phyloP scores from a whole-genome alignment of 2,329 filamentous ascomycete species.

The Cladosporium halotolerans region DNA sequence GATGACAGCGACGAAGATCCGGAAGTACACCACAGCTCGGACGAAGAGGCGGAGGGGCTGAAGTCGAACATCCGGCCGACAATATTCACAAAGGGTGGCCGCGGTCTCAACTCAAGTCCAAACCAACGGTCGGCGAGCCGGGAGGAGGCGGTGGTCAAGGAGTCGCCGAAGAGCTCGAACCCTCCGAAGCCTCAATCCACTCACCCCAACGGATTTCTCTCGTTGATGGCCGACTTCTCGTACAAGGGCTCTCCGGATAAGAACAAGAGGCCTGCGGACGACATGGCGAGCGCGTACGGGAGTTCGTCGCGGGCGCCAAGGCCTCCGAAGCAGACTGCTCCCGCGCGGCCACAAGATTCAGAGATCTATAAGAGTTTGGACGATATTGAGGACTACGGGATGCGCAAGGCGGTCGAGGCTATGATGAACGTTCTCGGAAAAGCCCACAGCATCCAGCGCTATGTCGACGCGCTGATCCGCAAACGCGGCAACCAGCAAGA shows the following conservation, averaged over 20 bases:
- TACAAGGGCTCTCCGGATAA: constrained; percentile 16
- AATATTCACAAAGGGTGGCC: constrained; percentile 44
- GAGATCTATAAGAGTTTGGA: constrained; percentile 39
- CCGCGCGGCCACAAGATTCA: constrained; percentile 26
- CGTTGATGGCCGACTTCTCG: constrained; percentile 20
- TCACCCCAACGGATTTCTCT: constrained; percentile 16
- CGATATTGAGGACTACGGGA: constrained; percentile 45
- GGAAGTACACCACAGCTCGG: constrained; percentile 23
- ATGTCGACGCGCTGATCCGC: constrained; percentile 45
- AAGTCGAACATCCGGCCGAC: constrained; percentile 56
- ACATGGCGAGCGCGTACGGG: constrained; percentile 40
- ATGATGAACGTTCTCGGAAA: constrained; percentile 45
- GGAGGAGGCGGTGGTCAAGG: constrained; percentile 17
- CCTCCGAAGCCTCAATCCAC: constrained; percentile 2
- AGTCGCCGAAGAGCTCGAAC: constrained; percentile 22
- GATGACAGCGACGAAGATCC: constrained; percentile 43
- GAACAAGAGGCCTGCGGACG: constrained; percentile 23
- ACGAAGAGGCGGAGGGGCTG: constrained; percentile 32
- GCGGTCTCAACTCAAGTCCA: constrained; percentile 28
- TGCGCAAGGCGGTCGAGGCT: constrained; percentile 47
- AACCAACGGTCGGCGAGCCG: constrained; percentile 14
- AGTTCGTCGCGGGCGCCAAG: constrained; percentile 20
- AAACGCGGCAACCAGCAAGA: constrained; percentile 50
- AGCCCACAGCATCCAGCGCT: constrained; percentile 39
- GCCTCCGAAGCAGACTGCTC: constrained; percentile 8